Evolutionary conservation across 1,284 basidiomycete genomes (phyloP), one percentile per base, ranked within the genome.

Genomic region (Austroboletus novae-zelandiae): DNA sequence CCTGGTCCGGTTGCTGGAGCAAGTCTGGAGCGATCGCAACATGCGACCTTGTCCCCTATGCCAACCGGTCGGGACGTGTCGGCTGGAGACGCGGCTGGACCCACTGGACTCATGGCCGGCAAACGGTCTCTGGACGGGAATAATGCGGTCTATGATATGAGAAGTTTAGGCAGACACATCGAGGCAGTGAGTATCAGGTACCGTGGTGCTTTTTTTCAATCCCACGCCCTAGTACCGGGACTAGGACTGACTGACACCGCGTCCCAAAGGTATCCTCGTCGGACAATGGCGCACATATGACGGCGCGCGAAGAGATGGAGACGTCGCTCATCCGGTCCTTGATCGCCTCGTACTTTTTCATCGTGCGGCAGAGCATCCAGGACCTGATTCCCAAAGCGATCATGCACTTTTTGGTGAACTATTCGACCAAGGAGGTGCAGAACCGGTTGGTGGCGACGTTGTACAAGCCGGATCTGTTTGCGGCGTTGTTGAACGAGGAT

Each of bases 341-440:
- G 58, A 99, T 99, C 66, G 83, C 86, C 27, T 94, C 91, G 14
- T 99, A 99, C 77, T 99, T 99, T 74, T 79, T 81, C 57, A 99
- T 99, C 68, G 91, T 97, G 18, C 86, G 97, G 32, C 94, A 98
- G 69, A 91, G 88, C 62, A 98, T 99, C 58, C 93, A 98, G 65
- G 97, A 99, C 69, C 80, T 98, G 54, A 84, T 99, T 17, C 97
- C 97, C 34, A 99, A 99, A 73, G 91, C 94, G 17, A 87, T 94
- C 73, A 95, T 95, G 91, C 93, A 94, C 72, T 82, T 95, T 63
- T 79, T 98, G 57, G 96, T 99, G 66, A 99, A 98, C 74, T 83
- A 93, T 67, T 94, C 94, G n/a, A 87, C 92, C 43, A 91, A 98
- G 65, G 89, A 92, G 25, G 93, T 99, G 34, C 97, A 99, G 74